Conservation (phyloP, 352 stramenopile species). For the Phytophthora hybrid region DNA sequence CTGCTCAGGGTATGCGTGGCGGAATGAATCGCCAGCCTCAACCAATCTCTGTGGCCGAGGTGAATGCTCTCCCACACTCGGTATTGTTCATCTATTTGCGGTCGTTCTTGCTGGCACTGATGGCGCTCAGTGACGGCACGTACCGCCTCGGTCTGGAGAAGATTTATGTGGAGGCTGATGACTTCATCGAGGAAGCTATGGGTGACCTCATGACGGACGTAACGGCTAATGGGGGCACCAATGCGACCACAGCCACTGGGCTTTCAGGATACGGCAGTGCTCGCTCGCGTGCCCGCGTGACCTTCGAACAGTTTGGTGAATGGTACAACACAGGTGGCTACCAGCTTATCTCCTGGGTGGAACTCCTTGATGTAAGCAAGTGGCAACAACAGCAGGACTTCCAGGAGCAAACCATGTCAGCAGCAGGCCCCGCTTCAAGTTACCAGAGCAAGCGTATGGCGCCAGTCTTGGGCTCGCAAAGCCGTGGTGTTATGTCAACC, state of each 20-base stretch:
- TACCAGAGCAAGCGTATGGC: constrained; percentile 42
- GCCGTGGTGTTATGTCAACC: constrained; percentile 47
- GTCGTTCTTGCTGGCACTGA: constrained; percentile 85
- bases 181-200: constrained; percentile 89
- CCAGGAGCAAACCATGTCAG: constrained; percentile 55
- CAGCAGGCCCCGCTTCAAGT: constrained; percentile 27
- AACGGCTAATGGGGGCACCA: constrained; percentile 54
- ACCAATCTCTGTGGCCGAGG: constrained; percentile 48
- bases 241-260: constrained; percentile 31
- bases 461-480: constrained; percentile 67
- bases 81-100: constrained; percentile 89
- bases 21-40: constrained; percentile 42
- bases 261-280: constrained; percentile 74
- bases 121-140: constrained; percentile 86
- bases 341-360: constrained; percentile 87
- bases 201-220: constrained; percentile 88
- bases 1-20: constrained; percentile 32
- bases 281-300: constrained; percentile 74
- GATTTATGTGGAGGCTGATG: constrained; percentile 87
- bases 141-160: constrained; percentile 87
- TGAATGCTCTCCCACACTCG: constrained; percentile 76
- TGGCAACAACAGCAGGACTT: constrained; percentile 86
- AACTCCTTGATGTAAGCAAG: constrained; percentile 84
- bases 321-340: constrained; percentile 90
- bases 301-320: constrained; percentile 92